These are phyloP conservation scores for Sporobolomyces roseus DNA, from an alignment of 768 basidiomycete species.

Conservation along the genomic window DNA sequence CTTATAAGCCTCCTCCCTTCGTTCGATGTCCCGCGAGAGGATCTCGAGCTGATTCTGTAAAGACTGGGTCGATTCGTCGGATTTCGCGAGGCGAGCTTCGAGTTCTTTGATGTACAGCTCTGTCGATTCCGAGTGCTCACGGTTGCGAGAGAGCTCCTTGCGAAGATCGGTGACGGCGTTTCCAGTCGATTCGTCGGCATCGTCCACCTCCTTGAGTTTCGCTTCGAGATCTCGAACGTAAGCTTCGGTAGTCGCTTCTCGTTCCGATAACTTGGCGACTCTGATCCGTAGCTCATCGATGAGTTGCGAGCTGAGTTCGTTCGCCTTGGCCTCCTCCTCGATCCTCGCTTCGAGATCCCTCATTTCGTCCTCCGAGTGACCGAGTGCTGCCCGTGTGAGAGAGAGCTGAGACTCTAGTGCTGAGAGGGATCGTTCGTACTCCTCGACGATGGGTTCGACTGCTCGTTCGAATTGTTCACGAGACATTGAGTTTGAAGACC, in stretches of 20 bases:
- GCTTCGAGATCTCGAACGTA: slow-evolving; percentile 91
- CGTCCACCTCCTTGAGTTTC: slow-evolving; percentile 79
- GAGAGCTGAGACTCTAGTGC: slow-evolving; percentile 90
- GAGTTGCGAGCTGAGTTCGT: slow-evolving; percentile 75
- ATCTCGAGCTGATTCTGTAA: slow-evolving; percentile 68
- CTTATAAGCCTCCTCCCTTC: slow-evolving; percentile 67
- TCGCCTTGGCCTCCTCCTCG: slow-evolving; percentile 61
- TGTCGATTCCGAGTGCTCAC: slow-evolving; percentile 69
- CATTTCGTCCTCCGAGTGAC: slow-evolving; percentile 86
- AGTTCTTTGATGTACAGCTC: slow-evolving; percentile 78
- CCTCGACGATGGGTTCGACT: slow-evolving; percentile 95
- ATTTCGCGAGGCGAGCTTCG: slow-evolving; percentile 65
- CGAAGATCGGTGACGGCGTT: slow-evolving; percentile 77
- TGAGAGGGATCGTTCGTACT: slow-evolving; percentile 95
- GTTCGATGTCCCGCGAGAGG: slow-evolving; percentile 71
- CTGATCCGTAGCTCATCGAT: slow-evolving; percentile 78
- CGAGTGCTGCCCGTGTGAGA: slow-evolving; percentile 75
- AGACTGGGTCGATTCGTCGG: slow-evolving; percentile 39
- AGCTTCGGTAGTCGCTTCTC: slow-evolving; percentile 88
- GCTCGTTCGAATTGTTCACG: slow-evolving; percentile 49
- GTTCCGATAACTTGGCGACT: slow-evolving; percentile 74
- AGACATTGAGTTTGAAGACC: slow-evolving; percentile 52
- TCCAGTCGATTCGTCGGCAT: slow-evolving; percentile 68
- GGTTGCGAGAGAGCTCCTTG: slow-evolving; percentile 73
- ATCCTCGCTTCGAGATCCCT: slow-evolving; percentile 86